Evolutionary conservation across 768 basidiomycete genomes (phyloP), one percentile per base, ranked within the genome.

Genomic region (Tubosaeta brunneosetosa): DNA sequence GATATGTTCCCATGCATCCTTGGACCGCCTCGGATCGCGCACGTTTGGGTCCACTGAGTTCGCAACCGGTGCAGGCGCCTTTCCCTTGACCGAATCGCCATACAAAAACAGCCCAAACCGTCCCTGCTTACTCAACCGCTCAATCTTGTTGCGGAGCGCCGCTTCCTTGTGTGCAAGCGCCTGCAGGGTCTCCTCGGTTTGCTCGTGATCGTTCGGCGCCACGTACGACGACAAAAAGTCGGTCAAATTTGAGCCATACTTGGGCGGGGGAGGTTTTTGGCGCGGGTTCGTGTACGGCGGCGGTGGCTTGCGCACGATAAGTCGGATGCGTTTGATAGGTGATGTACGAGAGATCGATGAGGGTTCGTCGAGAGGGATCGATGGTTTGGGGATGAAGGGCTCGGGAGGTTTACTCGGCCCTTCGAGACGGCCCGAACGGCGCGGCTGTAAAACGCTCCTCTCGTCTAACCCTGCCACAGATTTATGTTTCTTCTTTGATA

Each of bases 291-390:
- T 81, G 40, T 83, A 72, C 2, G 71, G 63, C 3, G 81, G 82
- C 1, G 78, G 76, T 7, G 88, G 88, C 12, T 73, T 73, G 36
- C 85, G 79, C 13, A 91, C 85, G 44, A 88, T 77, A 51, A 87
- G 73, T 6, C 67, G 81, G 44, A 90, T 74, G 48, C 88, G 82
- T 63, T 79, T 83, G 52, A 89, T 76, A 29, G 63, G 63, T 0
- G 64, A 54, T 19, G 55, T 55, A 26, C 55, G 60, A 3, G 62
- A 49, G 9, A 62, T n/a, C 4, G 48, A 50, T 1, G 51, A 53
- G 0, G 37, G 27, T 19, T 52, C 49, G 17, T 32, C 44, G 1
- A n/a, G 44, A 25, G 29, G 42, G 7, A 22, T 8, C 42, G 31
- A 26, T 52, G 40, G 31, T 44, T 50, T 8, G 36, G 26, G 7